These are phyloP conservation scores for Amaranthus cruentus DNA, from an alignment of 148 eudicot species.

Conservation along the genomic window DNA sequence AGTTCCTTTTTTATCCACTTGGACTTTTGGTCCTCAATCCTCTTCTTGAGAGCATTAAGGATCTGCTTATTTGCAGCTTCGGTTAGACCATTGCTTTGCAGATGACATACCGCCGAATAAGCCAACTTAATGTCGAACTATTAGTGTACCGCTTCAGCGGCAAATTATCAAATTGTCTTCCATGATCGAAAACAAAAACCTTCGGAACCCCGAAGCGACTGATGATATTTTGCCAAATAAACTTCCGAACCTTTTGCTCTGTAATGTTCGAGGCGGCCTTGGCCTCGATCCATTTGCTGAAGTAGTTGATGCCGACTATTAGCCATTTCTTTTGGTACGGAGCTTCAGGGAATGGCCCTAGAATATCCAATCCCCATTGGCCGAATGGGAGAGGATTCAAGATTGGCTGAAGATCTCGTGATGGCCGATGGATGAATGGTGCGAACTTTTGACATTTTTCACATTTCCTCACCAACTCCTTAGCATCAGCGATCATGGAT, in stretches of 20 bases:
- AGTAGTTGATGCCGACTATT: not conserved
- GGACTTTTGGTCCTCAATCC: too few species aligned
- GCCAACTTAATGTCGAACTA: not conserved
- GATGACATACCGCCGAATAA: not conserved
- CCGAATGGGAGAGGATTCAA: not conserved
- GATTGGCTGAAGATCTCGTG: not conserved
- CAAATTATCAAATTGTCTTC: not conserved
- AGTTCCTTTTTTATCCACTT: too few species aligned
- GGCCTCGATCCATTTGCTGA: slow-evolving; percentile 8
- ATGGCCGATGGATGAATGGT: not conserved
- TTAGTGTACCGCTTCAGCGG: not conserved
- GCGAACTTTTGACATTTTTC: slow-evolving; percentile 1
- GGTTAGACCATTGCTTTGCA: not conserved
- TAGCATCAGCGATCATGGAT: not conserved
- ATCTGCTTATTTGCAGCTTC: not conserved
- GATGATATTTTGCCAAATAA: slow-evolving; percentile 7
- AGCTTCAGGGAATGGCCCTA: not conserved
- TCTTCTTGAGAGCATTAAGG: too few species aligned
- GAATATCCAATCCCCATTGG: slow-evolving; percentile 1
- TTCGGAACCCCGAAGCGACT: not conserved
- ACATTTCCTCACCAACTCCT: not conserved
- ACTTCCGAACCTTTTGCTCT: not conserved
- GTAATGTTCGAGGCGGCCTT: not conserved
- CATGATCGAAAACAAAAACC: not conserved
- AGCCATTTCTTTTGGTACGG: not conserved